Evolutionary conservation across 345 rosid species (phyloP).

Genomic region (Turnera subulata): DNA sequence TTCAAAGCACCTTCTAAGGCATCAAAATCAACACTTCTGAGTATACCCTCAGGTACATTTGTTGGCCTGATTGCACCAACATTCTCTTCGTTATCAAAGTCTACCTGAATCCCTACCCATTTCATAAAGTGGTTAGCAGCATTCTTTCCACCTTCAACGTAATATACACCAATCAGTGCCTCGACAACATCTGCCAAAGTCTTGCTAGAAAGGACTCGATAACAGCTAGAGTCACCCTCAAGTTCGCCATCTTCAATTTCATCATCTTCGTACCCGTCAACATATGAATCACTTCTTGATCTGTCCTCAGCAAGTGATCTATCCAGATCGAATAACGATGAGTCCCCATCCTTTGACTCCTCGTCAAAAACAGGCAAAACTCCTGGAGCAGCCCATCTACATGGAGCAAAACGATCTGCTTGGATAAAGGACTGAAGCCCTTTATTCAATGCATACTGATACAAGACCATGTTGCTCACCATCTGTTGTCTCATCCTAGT

Average conservation of each 20-base stretch:
- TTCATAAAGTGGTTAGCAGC: conserved; percentile 95
- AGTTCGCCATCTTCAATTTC: conserved; percentile 94
- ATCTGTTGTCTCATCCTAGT: conserved; percentile 98
- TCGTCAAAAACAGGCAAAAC: conserved; percentile 94
- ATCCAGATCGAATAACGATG: conserved; percentile 62
- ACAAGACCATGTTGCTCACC: conserved; percentile 96
- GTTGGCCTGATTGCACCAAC: conserved; percentile 37
- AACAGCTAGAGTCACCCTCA: conserved; percentile 89
- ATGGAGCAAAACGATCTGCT: conserved; percentile 99
- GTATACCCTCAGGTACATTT: conserved; percentile 63
- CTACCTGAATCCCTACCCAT: conserved; percentile 89
- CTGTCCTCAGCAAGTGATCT: conserved; percentile 32
- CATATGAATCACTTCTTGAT: conserved; percentile 17
- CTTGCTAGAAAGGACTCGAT: conserved; percentile 93
- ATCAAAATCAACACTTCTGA: conserved; percentile 76
- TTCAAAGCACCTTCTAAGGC: conserved; percentile 65
- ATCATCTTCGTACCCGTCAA: conserved; percentile 49
- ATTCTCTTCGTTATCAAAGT: conserved; percentile 61
- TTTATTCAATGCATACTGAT: conserved; percentile 69
- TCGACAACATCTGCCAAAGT: conserved; percentile 97
- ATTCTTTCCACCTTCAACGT: conserved; percentile 82
- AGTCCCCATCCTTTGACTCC: conserved; percentile 82
- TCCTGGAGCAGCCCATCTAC: conserved; percentile 99
- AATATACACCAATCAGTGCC: conserved; percentile 94
- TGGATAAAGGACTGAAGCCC: conserved; percentile 95